Conservation (phyloP, 352 stramenopile species). For the Vaucheria bursata region DNA sequence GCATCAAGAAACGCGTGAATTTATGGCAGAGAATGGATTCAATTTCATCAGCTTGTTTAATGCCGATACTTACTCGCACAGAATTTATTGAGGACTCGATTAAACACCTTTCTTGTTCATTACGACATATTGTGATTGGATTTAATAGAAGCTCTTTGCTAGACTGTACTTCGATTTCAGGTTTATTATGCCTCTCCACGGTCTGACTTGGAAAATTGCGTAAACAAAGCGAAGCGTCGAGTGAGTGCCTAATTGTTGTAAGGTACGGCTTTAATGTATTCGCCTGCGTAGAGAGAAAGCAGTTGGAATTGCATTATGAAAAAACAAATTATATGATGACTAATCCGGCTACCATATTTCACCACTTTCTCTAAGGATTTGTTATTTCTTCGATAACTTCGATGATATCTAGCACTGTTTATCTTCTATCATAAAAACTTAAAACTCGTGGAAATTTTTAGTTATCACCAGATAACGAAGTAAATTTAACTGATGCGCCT, state of each 20-base stretch:
- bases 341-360: too few species aligned
- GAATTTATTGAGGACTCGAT: conserved; percentile 90
- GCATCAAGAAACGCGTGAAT: conserved; percentile 91
- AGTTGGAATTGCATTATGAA: too few species aligned
- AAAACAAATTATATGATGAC: too few species aligned
- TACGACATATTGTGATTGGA: conserved; percentile 81
- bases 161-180: conserved; percentile 73
- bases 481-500: too few species aligned
- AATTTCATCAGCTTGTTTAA: conserved; percentile 72
- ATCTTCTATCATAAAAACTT: too few species aligned
- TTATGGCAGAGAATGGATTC: conserved; percentile 79
- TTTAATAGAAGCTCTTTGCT: conserved; percentile 86
- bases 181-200: conserved; percentile 91
- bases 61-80: conserved; percentile 83
- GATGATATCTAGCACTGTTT: too few species aligned
- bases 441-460: too few species aligned
- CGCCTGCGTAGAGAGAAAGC: conserved; percentile 12
- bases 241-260: conserved; percentile 74
- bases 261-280: conserved; percentile 70
- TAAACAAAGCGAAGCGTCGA: conserved; percentile 79
- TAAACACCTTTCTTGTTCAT: conserved; percentile 80
- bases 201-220: conserved; percentile 90
- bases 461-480: too few species aligned
- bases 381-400: too few species aligned
- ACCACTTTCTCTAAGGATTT: too few species aligned